Evolutionary conservation across 805 yeast species (phyloP), one percentile per base, ranked within the genome.

Genomic region (Pichia manshurica): DNA sequence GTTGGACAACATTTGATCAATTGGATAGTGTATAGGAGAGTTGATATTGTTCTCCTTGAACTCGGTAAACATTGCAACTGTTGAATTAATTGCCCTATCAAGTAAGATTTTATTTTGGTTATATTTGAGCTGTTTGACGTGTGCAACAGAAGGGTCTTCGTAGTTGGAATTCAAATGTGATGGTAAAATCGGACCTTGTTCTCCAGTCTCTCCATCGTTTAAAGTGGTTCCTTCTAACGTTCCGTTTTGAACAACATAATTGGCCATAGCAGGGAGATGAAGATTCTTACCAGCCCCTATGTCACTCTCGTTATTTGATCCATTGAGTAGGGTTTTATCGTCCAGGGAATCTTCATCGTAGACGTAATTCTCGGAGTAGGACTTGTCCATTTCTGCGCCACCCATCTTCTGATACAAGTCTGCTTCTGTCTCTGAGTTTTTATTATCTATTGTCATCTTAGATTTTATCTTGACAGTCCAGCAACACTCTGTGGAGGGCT

Each of bases 51-150:
- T 90, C 1, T 50, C 55, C 19, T 73, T 70, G 16, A 85, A 63
- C 19, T 80, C 78, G 19, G 64, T 58, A 42, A 85, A 59, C 23
- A 83, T 58, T 34, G 73, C 75, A 13, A 73, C 66, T 1, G 82
- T 75, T 28, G 75, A 70, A 50, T 73, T 67, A 48, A 85, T 81
- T 1, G 82, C 73, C 44, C 85, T 69, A 49, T 79, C 83, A 47
- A 90, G 68, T 0, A 83, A 74, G 0, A 79, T 68, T 47, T 84
- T 75, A 67, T 82, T 82, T 56, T 82, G 81, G 60, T 87, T 87
- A 62, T 85, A 91, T 51, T 79, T 84, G 48, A 84, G 66, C 60
- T 90, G 96, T n/a, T 46, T 48, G 19, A 60, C 39, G 17, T 51
- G 49, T 1, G 56, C 53, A 8, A 47, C 28, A 34, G 53, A 39